Percentiles rank a stretch among this genome's conserved stretches.
Evolutionary conservation across 2,329 filamentous ascomycete genomes (phyloP).

Genomic region (Lachnellula hyalina): DNA sequence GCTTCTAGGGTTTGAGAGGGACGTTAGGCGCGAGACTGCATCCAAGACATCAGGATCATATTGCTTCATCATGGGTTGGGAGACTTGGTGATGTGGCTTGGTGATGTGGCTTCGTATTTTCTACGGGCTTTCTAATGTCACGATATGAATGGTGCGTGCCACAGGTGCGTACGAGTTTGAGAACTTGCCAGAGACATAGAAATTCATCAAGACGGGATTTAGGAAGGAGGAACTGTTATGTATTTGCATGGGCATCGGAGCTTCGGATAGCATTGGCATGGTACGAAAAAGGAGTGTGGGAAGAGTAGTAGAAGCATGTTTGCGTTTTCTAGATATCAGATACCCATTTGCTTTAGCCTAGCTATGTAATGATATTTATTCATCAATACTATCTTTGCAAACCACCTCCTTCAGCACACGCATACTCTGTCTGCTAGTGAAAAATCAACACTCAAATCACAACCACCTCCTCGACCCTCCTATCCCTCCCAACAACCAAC

Average conservation of each 20-base stretch:
- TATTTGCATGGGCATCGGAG: neutral
- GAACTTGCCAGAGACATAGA: too few species aligned
- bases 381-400: too few species aligned
- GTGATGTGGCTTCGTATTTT: constrained; percentile 1
- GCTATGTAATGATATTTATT: neutral
- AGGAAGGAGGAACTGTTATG: neutral
- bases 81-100: neutral
- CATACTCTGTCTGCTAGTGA: neutral
- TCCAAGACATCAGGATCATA: neutral
- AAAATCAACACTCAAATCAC: constrained; percentile 14
- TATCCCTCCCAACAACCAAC: constrained; percentile 43
- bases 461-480: constrained; percentile 37
- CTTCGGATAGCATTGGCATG: neutral
- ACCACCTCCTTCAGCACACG: neutral
- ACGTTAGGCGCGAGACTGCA: neutral
- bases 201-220: too few species aligned
- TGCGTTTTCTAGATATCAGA: neutral
- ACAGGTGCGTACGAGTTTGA: too few species aligned
- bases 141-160: too few species aligned
- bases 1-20: neutral
- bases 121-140: neutral
- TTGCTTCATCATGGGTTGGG: neutral
- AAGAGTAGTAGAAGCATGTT: constrained; percentile 1
- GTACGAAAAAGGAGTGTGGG: neutral
- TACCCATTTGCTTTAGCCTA: constrained; percentile 21